Evolutionary conservation across 169 alveolate species (phyloP), one percentile per base, ranked within the genome.

Genomic region (Plasmodium knowlesi): DNA sequence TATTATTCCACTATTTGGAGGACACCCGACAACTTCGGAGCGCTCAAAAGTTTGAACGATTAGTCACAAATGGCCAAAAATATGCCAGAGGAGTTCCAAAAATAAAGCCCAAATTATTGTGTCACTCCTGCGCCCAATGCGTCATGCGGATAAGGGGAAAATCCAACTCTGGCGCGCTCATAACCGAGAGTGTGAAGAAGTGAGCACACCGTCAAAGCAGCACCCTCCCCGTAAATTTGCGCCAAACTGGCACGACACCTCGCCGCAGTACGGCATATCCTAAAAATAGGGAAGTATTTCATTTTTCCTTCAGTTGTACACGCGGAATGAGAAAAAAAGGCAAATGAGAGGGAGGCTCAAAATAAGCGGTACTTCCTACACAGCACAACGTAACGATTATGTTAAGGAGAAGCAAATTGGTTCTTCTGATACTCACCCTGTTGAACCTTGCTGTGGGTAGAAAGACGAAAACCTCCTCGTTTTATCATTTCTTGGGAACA

Each of bases 401-500:
- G 92, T 43, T 73, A 43, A 84, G 10, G 79, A 72, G 70, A 6
- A 37, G 39, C 53, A 84, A 39, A 22, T 46, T 84, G 37, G 57
- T 73, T 16, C 54, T 84, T 19, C 46, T 84, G 73, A 32, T 72
- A 43, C 57, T 84, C 84, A 72, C 61, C 37, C 57, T 84, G 32
- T 72, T 84, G 67, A 84, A 73, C 73, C 61, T 72, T 22, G 74
- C 76, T 71, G 76, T 43, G 76, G 28, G 83, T 84, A 84, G 72
- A 84, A 84, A 72, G 92, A 72, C 80, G 53, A 70, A 46, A 43
- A 30, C 37, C 9, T 43, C 53, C 25, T 43, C 37, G 37, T 25
- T 41, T 37, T 84, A 41, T 54, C 50, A 73, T 84, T 84, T 84
- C 39, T 41, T 84, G 84, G 74, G 92, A 14, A 19, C 83, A 72